A percentile compares a stretch with the other conserved stretches of the same genome.
phyloP scores from a whole-genome alignment of 305 asterid species.

The Coffea humblotiana region DNA sequence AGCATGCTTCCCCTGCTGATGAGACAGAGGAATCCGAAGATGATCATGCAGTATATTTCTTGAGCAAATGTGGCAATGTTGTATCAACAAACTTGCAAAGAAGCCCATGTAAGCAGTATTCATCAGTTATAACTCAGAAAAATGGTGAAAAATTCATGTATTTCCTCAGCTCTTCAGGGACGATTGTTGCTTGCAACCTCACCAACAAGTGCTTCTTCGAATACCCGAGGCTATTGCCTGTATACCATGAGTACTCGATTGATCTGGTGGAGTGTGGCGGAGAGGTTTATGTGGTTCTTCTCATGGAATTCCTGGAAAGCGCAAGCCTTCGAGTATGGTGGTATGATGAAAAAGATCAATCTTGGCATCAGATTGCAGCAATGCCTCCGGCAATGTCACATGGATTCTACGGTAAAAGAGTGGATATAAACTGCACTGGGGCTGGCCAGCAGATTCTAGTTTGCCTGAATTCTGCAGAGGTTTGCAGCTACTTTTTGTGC shows the following conservation, averaged over 20 bases:
- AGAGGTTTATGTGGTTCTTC: conserved; percentile 47
- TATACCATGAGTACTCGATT: conserved; percentile 62
- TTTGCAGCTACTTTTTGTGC: conserved; percentile 57
- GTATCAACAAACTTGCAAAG: conserved; percentile 62
- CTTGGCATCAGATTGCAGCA: conserved; percentile 65
- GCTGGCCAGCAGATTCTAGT: conserved; percentile 48
- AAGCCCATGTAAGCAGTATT: conserved; percentile 71
- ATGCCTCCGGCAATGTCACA: conserved; percentile 78
- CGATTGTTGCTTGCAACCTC: conserved; percentile 62
- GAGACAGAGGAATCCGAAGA: conserved; percentile 22
- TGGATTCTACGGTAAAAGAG: conserved; percentile 56
- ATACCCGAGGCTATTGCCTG: conserved; percentile 72
- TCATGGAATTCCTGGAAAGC: conserved; percentile 66
- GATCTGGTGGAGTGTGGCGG: conserved; percentile 70
- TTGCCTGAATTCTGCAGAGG: conserved; percentile 52
- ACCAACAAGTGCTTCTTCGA: conserved; percentile 34
- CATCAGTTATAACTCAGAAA: conserved; percentile 43
- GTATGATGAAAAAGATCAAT: conserved; percentile 38
- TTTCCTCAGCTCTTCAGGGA: conserved; percentile 67
- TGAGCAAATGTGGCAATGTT: conserved; percentile 77
- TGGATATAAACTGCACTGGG: conserved; percentile 71
- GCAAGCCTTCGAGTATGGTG: conserved; percentile 69
- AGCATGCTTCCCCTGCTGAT: conserved; percentile 12
- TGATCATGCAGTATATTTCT: conserved; percentile 51
- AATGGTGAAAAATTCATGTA: conserved; percentile 44